phyloP scores from a whole-genome alignment of 129 eudicot species.

The Daucus carota region DNA sequence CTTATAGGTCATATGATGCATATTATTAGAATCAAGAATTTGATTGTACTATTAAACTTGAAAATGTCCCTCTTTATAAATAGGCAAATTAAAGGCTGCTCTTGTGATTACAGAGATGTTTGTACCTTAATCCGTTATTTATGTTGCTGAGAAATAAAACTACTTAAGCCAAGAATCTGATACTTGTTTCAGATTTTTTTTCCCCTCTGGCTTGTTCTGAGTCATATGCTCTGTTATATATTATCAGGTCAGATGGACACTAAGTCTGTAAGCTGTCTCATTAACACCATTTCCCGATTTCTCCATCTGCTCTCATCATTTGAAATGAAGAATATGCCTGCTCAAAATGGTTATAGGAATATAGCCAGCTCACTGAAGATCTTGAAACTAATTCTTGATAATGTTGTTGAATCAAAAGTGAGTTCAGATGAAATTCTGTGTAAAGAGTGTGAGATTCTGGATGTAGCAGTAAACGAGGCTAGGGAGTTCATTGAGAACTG shows the following conservation, averaged over 20 bases:
- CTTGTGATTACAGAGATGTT: background rate
- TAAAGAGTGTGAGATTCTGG: conserved; percentile 76
- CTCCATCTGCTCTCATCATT: conserved; percentile 74
- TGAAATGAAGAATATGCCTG: conserved; percentile 51
- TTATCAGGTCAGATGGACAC: conserved; percentile 66
- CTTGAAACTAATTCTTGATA: conserved; percentile 69
- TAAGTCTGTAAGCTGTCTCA: conserved; percentile 53
- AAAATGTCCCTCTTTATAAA: background rate
- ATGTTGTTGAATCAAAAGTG: conserved; percentile 37
- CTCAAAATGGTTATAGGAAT: conserved; percentile 45
- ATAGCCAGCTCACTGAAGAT: conserved; percentile 53
- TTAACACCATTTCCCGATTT: conserved; percentile 86
- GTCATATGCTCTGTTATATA: conserved; percentile 14
- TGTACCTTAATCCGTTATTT: background rate
- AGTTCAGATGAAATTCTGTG: conserved; percentile 37
- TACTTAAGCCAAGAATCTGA: background rate
- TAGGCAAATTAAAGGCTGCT: background rate
- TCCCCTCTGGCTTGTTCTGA: background rate
- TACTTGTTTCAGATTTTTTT: background rate
- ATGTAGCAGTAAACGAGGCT: conserved; percentile 72
- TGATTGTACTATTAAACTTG: background rate
- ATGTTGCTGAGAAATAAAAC: background rate
- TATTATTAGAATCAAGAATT: background rate
- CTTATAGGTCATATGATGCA: background rate
- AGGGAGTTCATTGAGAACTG: conserved; percentile 85